These are phyloP conservation scores for Keithomyces neogunnii DNA, from an alignment of 2,329 filamentous ascomycete species.

Conservation along the genomic window DNA sequence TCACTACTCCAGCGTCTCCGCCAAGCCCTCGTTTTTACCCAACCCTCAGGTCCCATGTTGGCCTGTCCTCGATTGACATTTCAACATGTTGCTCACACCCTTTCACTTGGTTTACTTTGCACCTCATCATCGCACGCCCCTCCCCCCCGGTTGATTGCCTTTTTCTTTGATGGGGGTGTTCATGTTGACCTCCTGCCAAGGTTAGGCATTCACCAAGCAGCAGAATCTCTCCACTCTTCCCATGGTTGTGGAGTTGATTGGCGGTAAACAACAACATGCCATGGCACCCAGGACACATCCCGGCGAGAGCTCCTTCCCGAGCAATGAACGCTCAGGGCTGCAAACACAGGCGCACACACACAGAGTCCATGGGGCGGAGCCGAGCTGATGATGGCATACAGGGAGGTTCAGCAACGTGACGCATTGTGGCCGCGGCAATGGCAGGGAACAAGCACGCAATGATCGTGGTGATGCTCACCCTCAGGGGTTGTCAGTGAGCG, in stretches of 20 bases:
- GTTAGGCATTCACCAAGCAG: no score
- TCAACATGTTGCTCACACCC: neutral
- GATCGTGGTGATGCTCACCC: neutral
- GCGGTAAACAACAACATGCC: no score
- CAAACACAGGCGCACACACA: neutral
- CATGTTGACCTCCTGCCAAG: no score
- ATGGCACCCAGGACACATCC: no score
- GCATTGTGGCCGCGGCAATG: neutral
- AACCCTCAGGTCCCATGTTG: neutral
- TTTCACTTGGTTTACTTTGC: no score
- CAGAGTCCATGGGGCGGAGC: neutral
- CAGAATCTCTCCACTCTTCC: no score
- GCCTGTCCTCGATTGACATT: neutral
- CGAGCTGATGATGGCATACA: neutral
- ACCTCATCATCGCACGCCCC: no score
- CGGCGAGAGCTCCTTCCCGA: no score
- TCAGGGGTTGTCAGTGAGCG: neutral
- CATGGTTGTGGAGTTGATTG: no score
- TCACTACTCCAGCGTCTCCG: neutral
- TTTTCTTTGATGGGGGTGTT: no score
- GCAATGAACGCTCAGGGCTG: no score
- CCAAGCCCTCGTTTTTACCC: neutral
- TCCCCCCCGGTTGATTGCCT: no score
- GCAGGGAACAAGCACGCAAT: neutral
- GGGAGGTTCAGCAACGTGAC: neutral